A percentile compares a stretch with the other conserved stretches of the same genome.
Evolutionary conservation across 192 early-diverging fungal species (phyloP).

Genomic region (Entomortierella chlamydospora): DNA sequence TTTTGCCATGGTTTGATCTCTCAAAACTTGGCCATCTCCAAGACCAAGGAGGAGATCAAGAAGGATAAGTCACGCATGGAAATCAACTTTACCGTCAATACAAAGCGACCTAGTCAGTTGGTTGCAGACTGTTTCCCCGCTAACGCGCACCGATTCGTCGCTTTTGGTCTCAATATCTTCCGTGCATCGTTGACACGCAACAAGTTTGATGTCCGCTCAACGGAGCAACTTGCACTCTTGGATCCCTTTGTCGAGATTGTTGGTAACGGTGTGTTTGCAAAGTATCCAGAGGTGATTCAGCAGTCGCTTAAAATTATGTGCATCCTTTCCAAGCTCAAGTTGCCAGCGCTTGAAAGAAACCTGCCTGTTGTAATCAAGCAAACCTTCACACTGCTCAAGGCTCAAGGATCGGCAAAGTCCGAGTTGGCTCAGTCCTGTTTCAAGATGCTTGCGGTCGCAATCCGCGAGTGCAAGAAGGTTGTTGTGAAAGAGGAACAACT

Average conservation of each 20-base stretch:
- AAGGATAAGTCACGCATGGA: constrained; percentile 66
- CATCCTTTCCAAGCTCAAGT: constrained; percentile 74
- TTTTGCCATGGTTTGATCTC: constrained; percentile 90
- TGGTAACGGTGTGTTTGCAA: constrained; percentile 87
- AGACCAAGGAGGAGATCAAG: constrained; percentile 67
- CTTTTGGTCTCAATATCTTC: constrained; percentile 93
- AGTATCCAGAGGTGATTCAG: constrained; percentile 74
- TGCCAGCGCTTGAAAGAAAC: constrained; percentile 75
- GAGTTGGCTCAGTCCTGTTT: constrained; percentile 84
- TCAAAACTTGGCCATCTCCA: constrained; percentile 84
- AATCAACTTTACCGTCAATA: constrained; percentile 78
- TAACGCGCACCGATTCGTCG: constrained; percentile 92
- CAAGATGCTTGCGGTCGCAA: constrained; percentile 82
- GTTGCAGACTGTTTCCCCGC: constrained; percentile 82
- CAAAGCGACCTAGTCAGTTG: constrained; percentile 67
- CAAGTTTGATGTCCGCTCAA: constrained; percentile 65
- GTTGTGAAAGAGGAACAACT: constrained; percentile 80
- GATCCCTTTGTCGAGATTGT: constrained; percentile 86
- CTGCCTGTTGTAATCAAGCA: constrained; percentile 82
- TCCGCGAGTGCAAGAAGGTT: constrained; percentile 81
- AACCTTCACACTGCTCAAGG: constrained; percentile 79
- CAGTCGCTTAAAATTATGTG: constrained; percentile 79
- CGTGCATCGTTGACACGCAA: constrained; percentile 72
- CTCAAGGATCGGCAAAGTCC: constrained; percentile 69
- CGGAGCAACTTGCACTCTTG: constrained; percentile 75